Percentiles rank a stretch among this genome's conserved stretches.
Conservation (phyloP, 2,329 filamentous ascomycete species). For the Talaromyces sp. region DNA sequence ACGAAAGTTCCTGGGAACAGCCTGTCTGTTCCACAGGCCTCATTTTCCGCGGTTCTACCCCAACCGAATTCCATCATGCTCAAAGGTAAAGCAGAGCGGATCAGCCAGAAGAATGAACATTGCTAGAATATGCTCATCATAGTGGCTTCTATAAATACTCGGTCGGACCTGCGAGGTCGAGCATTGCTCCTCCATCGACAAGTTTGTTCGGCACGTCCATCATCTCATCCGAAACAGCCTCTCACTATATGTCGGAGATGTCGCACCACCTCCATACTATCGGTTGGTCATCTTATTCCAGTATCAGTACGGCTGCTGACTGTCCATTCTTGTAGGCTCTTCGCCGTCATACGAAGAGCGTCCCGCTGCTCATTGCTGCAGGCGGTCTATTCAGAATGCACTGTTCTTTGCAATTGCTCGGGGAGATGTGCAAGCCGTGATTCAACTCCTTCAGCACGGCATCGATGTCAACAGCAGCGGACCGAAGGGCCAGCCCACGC, state of each 20-base stretch:
- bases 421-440: not conserved
- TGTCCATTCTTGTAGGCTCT: not conserved
- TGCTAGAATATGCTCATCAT: not conserved
- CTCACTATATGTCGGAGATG: not conserved
- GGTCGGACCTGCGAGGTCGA: not conserved
- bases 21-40: constrained; percentile 1
- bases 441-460: not conserved
- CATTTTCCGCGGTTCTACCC: constrained; percentile 1
- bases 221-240: not conserved
- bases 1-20: not conserved
- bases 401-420: not conserved
- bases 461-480: not conserved
- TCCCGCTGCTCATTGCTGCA: not conserved
- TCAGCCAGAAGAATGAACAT: not conserved
- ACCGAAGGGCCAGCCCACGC: not conserved
- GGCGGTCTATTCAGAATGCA: not conserved
- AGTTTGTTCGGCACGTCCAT: not conserved
- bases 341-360: not conserved
- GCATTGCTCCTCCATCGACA: not conserved
- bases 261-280: not conserved
- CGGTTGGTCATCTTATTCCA: not conserved
- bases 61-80: not conserved
- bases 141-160: not conserved
- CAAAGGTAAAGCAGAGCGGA: not conserved
- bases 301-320: not conserved